These are phyloP conservation scores for Glarea lozoyensis DNA, from an alignment of 495 filamentous ascomycete species.

Conservation along the genomic window DNA sequence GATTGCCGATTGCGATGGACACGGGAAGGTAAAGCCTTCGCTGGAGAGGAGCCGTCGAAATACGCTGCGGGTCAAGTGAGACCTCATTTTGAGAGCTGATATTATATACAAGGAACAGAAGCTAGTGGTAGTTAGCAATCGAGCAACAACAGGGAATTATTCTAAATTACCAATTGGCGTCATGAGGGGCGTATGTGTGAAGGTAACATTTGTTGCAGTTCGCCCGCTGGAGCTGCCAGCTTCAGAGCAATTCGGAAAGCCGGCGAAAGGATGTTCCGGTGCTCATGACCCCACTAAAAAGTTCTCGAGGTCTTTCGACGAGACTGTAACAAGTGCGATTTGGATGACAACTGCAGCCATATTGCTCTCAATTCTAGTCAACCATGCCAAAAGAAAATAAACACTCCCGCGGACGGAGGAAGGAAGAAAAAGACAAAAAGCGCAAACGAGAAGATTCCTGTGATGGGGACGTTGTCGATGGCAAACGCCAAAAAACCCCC, in stretches of 20 bases:
- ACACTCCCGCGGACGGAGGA: conserved; percentile 55
- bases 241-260: too few relatives aligned
- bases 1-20: conserved; percentile 11
- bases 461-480: conserved; percentile 18
- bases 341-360: too few relatives aligned
- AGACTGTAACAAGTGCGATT: too few relatives aligned
- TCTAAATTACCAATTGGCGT: conserved; percentile 10
- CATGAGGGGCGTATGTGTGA: conserved; percentile 7
- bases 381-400: conserved; percentile 54
- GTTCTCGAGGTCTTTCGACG: too few relatives aligned
- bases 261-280: too few relatives aligned
- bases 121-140: conserved; percentile 2
- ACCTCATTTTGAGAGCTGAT: conserved; percentile 51
- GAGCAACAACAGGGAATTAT: neutral
- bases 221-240: too few relatives aligned
- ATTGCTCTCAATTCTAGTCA: too few relatives aligned
- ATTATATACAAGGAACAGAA: conserved; percentile 11
- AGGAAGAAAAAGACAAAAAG: conserved; percentile 44
- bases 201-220: too few relatives aligned
- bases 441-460: conserved; percentile 25
- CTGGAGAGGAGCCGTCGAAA: conserved; percentile 62
- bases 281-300: too few relatives aligned
- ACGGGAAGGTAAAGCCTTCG: conserved; percentile 41
- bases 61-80: conserved; percentile 68
- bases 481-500: conserved; percentile 20